These are phyloP conservation scores for Gautieria morchelliformis DNA, from an alignment of 768 basidiomycete species.

Conservation along the genomic window DNA sequence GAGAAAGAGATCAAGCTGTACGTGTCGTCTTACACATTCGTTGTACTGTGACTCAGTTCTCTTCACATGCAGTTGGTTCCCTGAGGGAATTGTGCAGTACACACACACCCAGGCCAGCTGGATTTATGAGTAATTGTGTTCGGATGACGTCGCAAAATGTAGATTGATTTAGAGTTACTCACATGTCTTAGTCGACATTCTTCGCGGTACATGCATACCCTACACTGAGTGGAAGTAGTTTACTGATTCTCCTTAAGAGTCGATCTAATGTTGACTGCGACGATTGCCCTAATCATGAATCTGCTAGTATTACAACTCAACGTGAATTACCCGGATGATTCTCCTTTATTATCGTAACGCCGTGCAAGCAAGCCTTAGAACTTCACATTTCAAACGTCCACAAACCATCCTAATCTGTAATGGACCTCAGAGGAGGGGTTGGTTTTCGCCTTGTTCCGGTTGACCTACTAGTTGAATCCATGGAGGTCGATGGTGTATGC, in stretches of 20 bases:
- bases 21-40: conserved; percentile 21
- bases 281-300: no score
- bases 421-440: background rate
- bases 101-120: conserved; percentile 51
- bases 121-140: conserved; percentile 64
- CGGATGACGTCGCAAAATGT: background rate
- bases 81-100: conserved; percentile 73
- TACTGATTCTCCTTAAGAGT: no score
- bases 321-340: no score
- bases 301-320: no score
- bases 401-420: background rate
- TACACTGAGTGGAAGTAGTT: no score
- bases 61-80: conserved; percentile 67
- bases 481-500: conserved; percentile 1
- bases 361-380: no score
- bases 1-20: conserved; percentile 93
- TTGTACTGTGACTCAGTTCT: background rate
- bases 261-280: no score
- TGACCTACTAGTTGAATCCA: background rate
- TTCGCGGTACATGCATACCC: no score
- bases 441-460: background rate
- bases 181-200: background rate
- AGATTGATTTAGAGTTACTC: background rate
- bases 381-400: no score
- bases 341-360: no score